Evolutionary conservation across 2,329 filamentous ascomycete genomes (phyloP).

Genomic region (Mollisiaceae sp.): DNA sequence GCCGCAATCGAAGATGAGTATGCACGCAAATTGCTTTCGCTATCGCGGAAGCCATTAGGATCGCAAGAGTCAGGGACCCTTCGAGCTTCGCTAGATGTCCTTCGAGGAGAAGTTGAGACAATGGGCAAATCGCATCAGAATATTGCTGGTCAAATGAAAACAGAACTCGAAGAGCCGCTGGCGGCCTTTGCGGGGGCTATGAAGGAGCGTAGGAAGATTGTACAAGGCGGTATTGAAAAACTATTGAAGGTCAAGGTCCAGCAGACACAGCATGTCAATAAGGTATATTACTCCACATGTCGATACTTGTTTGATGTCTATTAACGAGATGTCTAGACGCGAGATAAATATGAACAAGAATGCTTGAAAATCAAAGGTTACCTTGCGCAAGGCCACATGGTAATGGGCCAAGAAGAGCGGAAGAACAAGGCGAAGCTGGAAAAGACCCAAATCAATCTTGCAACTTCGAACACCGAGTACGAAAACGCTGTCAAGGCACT

Average conservation of each 20-base stretch:
- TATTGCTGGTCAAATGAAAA: conserved; percentile 94
- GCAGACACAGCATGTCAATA: conserved; percentile 90
- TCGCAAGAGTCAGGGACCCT: conserved; percentile 86
- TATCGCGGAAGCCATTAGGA: conserved; percentile 87
- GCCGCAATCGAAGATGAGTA: conserved; percentile 98
- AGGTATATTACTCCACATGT: conserved; percentile 56
- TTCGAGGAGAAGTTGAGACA: conserved; percentile 86
- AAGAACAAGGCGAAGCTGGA: conserved; percentile 99
- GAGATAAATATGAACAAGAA: conserved; percentile 96
- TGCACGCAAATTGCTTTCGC: conserved; percentile 81
- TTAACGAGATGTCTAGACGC: conserved; percentile 58
- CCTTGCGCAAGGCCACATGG: conserved; percentile 98
- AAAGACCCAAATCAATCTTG: conserved; percentile 96
- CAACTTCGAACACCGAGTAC: conserved; percentile 89
- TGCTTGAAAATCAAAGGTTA: conserved; percentile 99
- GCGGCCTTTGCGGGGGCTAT: conserved; percentile 90
- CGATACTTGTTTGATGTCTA: conserved; percentile 6
- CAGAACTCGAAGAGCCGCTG: conserved; percentile 91
- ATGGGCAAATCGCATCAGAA: conserved; percentile 93
- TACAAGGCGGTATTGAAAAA: conserved; percentile 93
- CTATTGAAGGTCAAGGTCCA: conserved; percentile 90
- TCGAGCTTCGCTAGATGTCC: conserved; percentile 81
- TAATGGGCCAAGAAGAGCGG: conserved; percentile 98
- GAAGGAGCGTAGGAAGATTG: conserved; percentile 96
- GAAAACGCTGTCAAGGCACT: conserved; percentile 90